These are phyloP conservation scores for Pseudozyma hubeiensis DNA, from an alignment of 1,284 basidiomycete species.

Conservation along the genomic window DNA sequence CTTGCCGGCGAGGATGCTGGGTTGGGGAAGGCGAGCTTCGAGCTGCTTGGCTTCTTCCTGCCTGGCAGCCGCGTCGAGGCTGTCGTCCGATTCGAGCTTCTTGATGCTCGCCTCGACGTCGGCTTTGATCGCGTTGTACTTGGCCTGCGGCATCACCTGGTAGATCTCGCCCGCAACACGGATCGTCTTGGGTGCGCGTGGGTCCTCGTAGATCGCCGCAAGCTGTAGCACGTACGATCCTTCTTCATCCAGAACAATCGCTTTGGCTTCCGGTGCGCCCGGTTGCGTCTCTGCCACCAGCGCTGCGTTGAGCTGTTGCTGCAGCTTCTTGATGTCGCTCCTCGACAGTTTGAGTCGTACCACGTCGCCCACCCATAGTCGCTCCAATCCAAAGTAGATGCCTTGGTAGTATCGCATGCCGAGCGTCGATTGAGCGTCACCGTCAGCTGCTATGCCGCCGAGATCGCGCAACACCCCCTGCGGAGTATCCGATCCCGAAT, in stretches of 20 bases:
- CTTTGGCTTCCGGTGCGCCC: slow-evolving; percentile 23
- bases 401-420: slow-evolving; percentile 53
- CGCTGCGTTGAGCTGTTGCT: slow-evolving; percentile 38
- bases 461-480: slow-evolving; percentile 36
- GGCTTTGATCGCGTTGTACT: slow-evolving; percentile 27
- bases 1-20: slow-evolving; percentile 30
- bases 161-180: slow-evolving; percentile 43
- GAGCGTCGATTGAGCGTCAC: slow-evolving; percentile 1
- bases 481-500: slow-evolving; percentile 28
- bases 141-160: slow-evolving; percentile 32
- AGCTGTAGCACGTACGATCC: slow-evolving; percentile 44
- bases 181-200: slow-evolving; percentile 18
- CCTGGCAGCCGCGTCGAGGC: slow-evolving; percentile 14
- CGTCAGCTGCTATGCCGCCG: slow-evolving; percentile 7
- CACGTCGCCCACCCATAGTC: slow-evolving; percentile 61
- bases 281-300: slow-evolving; percentile 25
- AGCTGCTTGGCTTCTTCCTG: slow-evolving; percentile 28
- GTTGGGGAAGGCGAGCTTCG: slow-evolving; percentile 29
- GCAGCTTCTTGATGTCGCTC: slow-evolving; percentile 43
- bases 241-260: slow-evolving; percentile 35
- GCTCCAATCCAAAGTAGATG: slow-evolving; percentile 51
- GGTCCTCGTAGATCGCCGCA: slow-evolving; percentile 41
- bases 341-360: slow-evolving; percentile 45
- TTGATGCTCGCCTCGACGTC: slow-evolving; percentile 14
- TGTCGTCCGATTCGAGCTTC: slow-evolving; percentile 18